Conservation (phyloP, 75 land plant genomes). For the Pinus albicaulis region DNA sequence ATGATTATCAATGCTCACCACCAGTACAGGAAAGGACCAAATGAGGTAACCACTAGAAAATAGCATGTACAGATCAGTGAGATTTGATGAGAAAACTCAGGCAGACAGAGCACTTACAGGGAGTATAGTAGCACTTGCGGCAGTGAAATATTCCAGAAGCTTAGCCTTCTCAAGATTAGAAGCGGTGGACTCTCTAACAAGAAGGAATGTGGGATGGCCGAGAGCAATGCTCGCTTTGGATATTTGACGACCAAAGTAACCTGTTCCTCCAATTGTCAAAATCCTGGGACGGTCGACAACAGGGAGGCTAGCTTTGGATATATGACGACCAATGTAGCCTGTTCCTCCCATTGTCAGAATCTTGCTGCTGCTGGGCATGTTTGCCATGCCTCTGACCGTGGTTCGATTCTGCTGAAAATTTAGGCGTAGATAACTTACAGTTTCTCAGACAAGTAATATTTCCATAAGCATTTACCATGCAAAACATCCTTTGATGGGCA, state of each 20-base stretch:
- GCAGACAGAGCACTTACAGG: conserved; percentile 20
- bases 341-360: conserved; percentile 65
- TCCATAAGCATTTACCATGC: too few relatives aligned
- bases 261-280: conserved; percentile 63
- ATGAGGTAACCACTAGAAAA: too few relatives aligned
- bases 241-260: conserved; percentile 70
- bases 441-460: too few relatives aligned
- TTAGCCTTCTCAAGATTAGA: conserved; percentile 24
- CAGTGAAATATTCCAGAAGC: conserved; percentile 38
- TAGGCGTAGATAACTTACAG: too few relatives aligned
- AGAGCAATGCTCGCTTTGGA: conserved; percentile 42
- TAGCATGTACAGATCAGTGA: too few relatives aligned
- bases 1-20: too few relatives aligned
- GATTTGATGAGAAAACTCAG: too few relatives aligned
- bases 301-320: conserved; percentile 48
- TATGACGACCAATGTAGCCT: conserved; percentile 67
- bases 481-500: too few relatives aligned
- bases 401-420: neutral
- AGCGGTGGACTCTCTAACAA: conserved; percentile 38
- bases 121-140: conserved; percentile 35
- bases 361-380: conserved; percentile 30
- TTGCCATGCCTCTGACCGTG: neutral
- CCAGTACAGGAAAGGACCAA: too few relatives aligned
- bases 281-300: conserved; percentile 47
- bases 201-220: conserved; percentile 53